phyloP scores from a whole-genome alignment of 192 early-diverging fungal genomes.

The Martensiomyces pterosporus region DNA sequence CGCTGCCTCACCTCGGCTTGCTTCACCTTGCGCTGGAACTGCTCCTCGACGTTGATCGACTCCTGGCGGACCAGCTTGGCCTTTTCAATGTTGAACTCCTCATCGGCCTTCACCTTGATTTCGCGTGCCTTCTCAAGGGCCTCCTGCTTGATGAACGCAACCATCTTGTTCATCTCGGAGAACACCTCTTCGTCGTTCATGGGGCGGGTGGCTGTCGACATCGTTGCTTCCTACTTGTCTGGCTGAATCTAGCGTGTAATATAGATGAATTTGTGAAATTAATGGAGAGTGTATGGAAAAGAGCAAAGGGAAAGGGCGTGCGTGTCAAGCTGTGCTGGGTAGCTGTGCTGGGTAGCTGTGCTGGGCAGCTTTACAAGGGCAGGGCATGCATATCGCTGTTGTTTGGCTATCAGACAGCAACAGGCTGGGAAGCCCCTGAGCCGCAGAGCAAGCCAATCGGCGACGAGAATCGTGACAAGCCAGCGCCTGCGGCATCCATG shows the following conservation, averaged over 20 bases:
- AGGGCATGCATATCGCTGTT: too few species aligned
- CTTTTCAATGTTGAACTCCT: slow-evolving; percentile 99
- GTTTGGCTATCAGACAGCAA: too few species aligned
- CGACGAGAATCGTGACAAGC: too few species aligned
- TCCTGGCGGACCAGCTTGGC: slow-evolving; percentile 98
- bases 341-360: too few species aligned
- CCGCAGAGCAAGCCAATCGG: too few species aligned
- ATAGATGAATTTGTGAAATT: neutral
- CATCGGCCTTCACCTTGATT: slow-evolving; percentile 99
- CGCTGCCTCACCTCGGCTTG: slow-evolving; percentile 94
- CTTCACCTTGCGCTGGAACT: slow-evolving; percentile 96
- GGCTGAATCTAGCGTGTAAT: too few species aligned
- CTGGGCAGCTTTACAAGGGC: too few species aligned
- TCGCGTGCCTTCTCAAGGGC: slow-evolving; percentile 97
- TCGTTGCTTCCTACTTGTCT: too few species aligned
- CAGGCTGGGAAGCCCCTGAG: too few species aligned
- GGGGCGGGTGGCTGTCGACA: slow-evolving; percentile 52
- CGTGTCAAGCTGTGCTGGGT: too few species aligned
- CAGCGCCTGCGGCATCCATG: too few species aligned
- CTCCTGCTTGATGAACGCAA: slow-evolving; percentile 98
- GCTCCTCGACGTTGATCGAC: slow-evolving; percentile 91
- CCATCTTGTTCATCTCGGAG: slow-evolving; percentile 99
- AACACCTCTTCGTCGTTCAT: slow-evolving; percentile 95
- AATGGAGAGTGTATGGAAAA: neutral
- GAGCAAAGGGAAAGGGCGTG: too few species aligned